Conservation (phyloP, 2,329 filamentous ascomycete genomes). For the Chrysosporium queenslandicum region DNA sequence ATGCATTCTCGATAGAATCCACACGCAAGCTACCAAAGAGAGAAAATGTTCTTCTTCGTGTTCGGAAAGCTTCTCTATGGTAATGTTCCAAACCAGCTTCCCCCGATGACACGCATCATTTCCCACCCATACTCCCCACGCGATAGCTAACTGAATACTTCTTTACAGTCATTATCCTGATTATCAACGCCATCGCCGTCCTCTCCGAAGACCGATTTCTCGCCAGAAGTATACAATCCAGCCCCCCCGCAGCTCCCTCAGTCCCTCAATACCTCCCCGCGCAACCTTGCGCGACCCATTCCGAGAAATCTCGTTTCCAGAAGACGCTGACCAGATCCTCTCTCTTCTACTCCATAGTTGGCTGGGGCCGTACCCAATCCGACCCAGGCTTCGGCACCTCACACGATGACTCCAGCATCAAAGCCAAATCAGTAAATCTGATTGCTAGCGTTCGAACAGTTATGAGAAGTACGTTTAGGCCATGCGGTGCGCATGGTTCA, state of each 20-base stretch:
- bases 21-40: slow-evolving; percentile 18
- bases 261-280: neutral
- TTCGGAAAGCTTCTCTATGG: slow-evolving; percentile 65
- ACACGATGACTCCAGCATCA: slow-evolving; percentile 64
- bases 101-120: neutral
- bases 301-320: neutral
- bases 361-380: slow-evolving; percentile 54
- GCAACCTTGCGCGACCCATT: neutral
- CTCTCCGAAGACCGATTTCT: slow-evolving; percentile 93
- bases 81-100: slow-evolving; percentile 27
- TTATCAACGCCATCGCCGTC: slow-evolving; percentile 87
- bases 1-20: neutral
- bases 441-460: slow-evolving; percentile 83
- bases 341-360: slow-evolving; percentile 47
- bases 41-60: slow-evolving; percentile 59
- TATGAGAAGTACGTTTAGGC: slow-evolving; percentile 66
- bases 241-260: neutral
- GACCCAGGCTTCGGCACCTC: slow-evolving; percentile 70
- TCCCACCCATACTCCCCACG: neutral
- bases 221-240: slow-evolving; percentile 53
- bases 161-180: slow-evolving; percentile 61
- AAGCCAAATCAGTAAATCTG: slow-evolving; percentile 77
- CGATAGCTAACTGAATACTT: slow-evolving; percentile 13
- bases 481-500: neutral
- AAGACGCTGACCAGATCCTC: slow-evolving; percentile 1